Base-by-base conservation (phyloP, 2,329 filamentous ascomycete species). In the Cladosporium sp. region DNA sequence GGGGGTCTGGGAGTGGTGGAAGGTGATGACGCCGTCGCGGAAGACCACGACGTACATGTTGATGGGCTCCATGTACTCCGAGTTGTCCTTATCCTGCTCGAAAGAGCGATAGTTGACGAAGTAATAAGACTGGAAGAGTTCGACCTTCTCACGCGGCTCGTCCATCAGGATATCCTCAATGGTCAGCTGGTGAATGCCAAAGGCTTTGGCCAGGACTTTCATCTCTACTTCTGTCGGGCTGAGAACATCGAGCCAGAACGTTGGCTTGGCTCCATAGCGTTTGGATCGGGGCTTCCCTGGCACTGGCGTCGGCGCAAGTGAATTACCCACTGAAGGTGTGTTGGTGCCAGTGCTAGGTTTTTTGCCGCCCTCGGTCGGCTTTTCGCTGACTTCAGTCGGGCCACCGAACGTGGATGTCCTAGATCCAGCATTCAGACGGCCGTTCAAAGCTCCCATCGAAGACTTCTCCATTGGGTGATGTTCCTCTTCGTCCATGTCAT, bases 11-110 rank as follows among this genome's bases (percentile, higher is more conserved):
- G 87, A 91, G 70, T 96, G 96, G 68, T 99, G 93, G 73, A 99
- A 99, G 63, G 87, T 96, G 56, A 99, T 80, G 7, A 99, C 87
- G 19, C 93, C 93, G 67, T 97, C 90, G 11, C 91, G 83, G 75
- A 99, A 99, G 8, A 99, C 93, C 7, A 97, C 86, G 30, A 96
- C 87, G 63, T 97, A 99, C 80, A 99, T 89, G 70, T 97, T 96
- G 64, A 99, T 88, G 1, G 93, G 92, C 61, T 97, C 89, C 40
- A 99, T 79, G 66, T 95, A 96, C 64, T 95, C 85, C 51, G 93
- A 88, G 65, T 85, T 95, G 60, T 85, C 86, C 54, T 84, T 83
- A 64, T 99, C 93, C 68, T 97, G 93, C 66, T 99, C 93, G 64
- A 99, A 99, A 0, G 90, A 95, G 13, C 93, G 87, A 69, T 99